Conservation (phyloP, 129 eudicot genomes). For the Flaveria sonorensis region DNA sequence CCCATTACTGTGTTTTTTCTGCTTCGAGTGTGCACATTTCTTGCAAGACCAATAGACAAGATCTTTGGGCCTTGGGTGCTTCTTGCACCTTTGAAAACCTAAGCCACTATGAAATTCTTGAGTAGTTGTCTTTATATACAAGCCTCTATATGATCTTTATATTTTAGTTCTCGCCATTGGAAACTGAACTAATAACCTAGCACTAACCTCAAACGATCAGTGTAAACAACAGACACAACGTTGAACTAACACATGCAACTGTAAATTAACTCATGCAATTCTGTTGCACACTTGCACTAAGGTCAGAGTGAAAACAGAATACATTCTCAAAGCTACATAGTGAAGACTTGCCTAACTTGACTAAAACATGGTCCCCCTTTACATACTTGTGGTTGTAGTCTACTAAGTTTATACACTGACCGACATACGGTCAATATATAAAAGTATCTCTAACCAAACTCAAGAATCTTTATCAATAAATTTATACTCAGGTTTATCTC, state of each 20-base stretch:
- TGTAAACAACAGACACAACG: too few species aligned
- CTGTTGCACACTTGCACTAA: neutral
- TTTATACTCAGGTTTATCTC: neutral
- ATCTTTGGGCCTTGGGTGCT: neutral
- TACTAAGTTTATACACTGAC: too few species aligned
- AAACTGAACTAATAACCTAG: neutral
- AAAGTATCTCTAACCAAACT: neutral
- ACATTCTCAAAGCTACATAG: too few species aligned
- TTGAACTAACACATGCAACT: too few species aligned
- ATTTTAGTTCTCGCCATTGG: neutral
- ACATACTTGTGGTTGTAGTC: too few species aligned
- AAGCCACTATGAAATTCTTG: neutral
- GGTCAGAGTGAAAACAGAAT: neutral
- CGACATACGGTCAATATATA: too few species aligned
- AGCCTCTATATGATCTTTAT: neutral
- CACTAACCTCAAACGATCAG: neutral
- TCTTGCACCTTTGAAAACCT: neutral
- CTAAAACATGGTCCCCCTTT: neutral
- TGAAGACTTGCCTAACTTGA: neutral
- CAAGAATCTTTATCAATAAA: neutral
- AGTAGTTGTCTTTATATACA: neutral
- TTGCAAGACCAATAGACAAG: neutral
- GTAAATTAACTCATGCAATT: neutral
- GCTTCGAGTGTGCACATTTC: neutral
- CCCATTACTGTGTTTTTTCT: too few species aligned